phyloP scores from a whole-genome alignment of 345 rosid genomes.

The Eucalyptus globulus region DNA sequence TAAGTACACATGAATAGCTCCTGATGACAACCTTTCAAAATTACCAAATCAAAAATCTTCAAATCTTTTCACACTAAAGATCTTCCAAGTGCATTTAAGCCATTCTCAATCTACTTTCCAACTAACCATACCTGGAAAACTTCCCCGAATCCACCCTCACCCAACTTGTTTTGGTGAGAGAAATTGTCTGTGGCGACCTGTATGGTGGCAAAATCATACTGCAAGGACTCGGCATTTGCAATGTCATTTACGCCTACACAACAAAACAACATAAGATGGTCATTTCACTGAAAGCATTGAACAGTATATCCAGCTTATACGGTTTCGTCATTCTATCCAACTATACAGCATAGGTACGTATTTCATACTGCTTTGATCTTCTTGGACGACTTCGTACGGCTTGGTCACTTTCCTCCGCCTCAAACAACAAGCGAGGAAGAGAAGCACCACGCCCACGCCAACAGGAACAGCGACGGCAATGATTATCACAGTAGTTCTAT shows the following conservation, averaged over 20 bases:
- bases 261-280: background rate
- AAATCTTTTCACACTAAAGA: background rate
- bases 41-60: background rate
- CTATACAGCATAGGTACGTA: rapidly evolving
- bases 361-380: background rate
- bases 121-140: background rate
- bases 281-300: background rate
- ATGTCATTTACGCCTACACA: background rate
- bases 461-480: background rate
- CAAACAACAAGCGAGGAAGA: background rate
- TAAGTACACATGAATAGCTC: background rate
- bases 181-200: slow-evolving; percentile 16
- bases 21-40: background rate
- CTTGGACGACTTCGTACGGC: background rate
- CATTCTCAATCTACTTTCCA: slow-evolving; percentile 16
- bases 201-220: background rate
- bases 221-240: background rate
- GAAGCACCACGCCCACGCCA: background rate
- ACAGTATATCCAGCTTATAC: background rate
- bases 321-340: background rate
- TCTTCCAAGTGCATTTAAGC: background rate
- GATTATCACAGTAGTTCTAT: background rate
- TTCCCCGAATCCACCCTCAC: background rate
- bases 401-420: background rate
- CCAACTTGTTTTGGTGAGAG: background rate